These are phyloP conservation scores for Odontarrhena argentea DNA, from an alignment of 345 rosid species.

Conservation along the genomic window DNA sequence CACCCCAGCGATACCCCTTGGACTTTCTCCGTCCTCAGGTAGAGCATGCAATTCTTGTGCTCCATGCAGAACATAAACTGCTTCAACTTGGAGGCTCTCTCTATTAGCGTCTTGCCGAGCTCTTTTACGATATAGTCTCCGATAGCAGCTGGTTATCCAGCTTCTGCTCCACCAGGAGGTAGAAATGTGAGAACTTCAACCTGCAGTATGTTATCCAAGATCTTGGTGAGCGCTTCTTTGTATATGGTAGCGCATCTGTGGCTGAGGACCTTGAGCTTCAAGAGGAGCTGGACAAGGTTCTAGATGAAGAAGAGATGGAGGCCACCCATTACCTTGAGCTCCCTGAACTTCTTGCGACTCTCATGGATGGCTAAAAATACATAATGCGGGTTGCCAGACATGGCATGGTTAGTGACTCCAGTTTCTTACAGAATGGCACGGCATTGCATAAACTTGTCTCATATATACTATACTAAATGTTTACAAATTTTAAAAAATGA, in stretches of 20 bases:
- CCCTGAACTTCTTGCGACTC: conserved; percentile 43
- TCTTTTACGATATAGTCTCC: conserved; percentile 40
- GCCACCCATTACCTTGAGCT: conserved; percentile 71
- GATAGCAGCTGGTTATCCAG: not conserved
- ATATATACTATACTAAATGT: conserved; percentile 44
- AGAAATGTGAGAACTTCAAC: conserved; percentile 74
- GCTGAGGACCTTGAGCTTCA: conserved; percentile 55
- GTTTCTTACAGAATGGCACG: conserved; percentile 52
- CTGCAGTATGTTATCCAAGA: conserved; percentile 52
- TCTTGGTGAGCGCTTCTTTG: conserved; percentile 48
- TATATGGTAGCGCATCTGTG: conserved; percentile 54
- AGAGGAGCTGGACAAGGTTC: conserved; percentile 40
- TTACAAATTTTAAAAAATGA: no score
- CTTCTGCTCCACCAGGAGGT: conserved; percentile 42
- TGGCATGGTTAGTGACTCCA: conserved; percentile 82
- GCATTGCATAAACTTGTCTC: conserved; percentile 51
- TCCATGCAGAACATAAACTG: no score
- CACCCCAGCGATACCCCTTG: no score
- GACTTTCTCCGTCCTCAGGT: no score
- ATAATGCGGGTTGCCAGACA: conserved; percentile 47
- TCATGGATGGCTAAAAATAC: conserved; percentile 53
- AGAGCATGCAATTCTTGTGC: no score
- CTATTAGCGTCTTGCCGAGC: no score
- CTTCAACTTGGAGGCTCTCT: no score
- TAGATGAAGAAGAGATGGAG: conserved; percentile 45